Base-by-base conservation (phyloP, 2,329 filamentous ascomycete genomes). In the Colletotrichum sp. region DNA sequence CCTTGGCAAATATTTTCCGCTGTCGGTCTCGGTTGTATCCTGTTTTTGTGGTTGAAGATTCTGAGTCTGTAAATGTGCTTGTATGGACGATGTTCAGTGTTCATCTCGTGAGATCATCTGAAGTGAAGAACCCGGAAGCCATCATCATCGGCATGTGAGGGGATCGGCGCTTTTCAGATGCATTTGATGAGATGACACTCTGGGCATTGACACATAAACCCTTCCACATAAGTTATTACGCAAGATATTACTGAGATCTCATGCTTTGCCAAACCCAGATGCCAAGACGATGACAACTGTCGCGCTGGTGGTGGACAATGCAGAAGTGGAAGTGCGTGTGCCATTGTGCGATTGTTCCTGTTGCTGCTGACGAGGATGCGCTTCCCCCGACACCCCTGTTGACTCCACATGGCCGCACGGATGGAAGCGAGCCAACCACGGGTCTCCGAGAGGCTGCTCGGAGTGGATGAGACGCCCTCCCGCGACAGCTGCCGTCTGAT, bases 401-500 rank as follows among this genome's bases (percentile, higher is more conserved):
- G 3, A 1, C 28, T 57, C 70, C 64, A 65, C 49, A 62, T 18
- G 9, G 21, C 52, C 49, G 26, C 66, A 69, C 69, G n/a, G 63
- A 52, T 59, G 24, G n/a, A 44, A 44, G 64, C 49, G 26, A 66
- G 34, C 76, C 74, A 77, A 77, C 71, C 1, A 32, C 5, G 7
- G 13, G 2, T 6, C 39, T 21, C 21, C 8, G 6, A 49, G 24
- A 55, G n/a, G 30, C 75, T 62, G 72, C 67, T 63, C 71, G 72
- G 39, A 36, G 65, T 66, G 67, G 66, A 44, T 76, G 74, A 77
- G 70, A 77, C 70, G 52, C 26, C 68, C n/a, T 74, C 66, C 69
- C 70, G 76, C 70, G 76, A 77, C 76, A 59, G 62, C 69, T 71
- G 55, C 60, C 57, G 76, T 77, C 65, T 77, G 76, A 77, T 75